phyloP scores from a whole-genome alignment of 2,329 filamentous ascomycete genomes.

The Mariannaea elegans region DNA sequence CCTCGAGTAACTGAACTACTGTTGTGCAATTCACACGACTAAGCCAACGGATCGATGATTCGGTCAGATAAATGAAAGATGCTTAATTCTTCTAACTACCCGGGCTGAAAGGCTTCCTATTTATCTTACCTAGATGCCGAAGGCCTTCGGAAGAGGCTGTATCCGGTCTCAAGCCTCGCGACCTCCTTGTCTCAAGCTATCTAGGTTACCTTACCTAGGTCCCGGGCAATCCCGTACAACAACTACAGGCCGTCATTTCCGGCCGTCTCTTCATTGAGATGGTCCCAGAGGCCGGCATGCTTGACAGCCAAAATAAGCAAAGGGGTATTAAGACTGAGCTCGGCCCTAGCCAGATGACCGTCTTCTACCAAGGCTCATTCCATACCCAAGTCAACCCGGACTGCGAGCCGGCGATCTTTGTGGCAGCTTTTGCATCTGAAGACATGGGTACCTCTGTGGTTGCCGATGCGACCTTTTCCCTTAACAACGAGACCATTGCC shows the following conservation, averaged over 20 bases:
- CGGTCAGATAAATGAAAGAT: too few relatives aligned
- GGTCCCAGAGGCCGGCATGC: slow-evolving; percentile 60
- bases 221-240: too few relatives aligned
- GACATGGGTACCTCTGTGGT: slow-evolving; percentile 61
- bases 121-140: too few relatives aligned
- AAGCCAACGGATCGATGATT: too few relatives aligned
- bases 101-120: too few relatives aligned
- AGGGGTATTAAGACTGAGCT: slow-evolving; percentile 55
- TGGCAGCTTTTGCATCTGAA: slow-evolving; percentile 59
- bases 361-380: slow-evolving; percentile 62
- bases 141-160: too few relatives aligned
- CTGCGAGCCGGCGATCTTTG: slow-evolving; percentile 59
- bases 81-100: too few relatives aligned
- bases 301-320: slow-evolving; percentile 45
- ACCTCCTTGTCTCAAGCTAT: too few relatives aligned
- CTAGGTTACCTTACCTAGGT: too few relatives aligned
- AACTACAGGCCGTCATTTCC: slow-evolving; percentile 58
- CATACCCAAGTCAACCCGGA: slow-evolving; percentile 66
- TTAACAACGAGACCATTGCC: slow-evolving; percentile 54
- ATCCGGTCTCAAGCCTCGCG: too few relatives aligned
- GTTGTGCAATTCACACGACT: too few relatives aligned
- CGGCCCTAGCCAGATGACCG: slow-evolving; percentile 56
- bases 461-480: slow-evolving; percentile 58
- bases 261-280: slow-evolving; percentile 61
- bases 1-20: slow-evolving; percentile 60